Percentiles rank a stretch among this genome's conserved stretches.
These are phyloP conservation scores for Cyclotella choctawhatcheeana DNA, from an alignment of 108 stramenopile genomes.

Conservation along the genomic window DNA sequence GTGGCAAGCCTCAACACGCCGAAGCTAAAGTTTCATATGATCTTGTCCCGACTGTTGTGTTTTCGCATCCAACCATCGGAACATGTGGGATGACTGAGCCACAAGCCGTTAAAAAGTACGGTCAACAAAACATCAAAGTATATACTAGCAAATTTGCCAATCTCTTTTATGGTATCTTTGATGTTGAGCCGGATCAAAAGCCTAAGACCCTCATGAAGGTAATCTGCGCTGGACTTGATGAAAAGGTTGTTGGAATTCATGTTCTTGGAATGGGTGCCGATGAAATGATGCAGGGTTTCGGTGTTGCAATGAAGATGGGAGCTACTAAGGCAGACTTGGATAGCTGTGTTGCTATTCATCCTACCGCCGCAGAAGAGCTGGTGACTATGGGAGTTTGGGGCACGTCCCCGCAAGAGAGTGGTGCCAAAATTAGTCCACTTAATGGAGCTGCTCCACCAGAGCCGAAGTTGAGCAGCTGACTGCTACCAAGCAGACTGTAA, in stretches of 20 bases:
- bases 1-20: constrained; percentile 40
- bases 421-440: constrained; percentile 73
- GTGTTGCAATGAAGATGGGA: constrained; percentile 92
- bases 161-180: constrained; percentile 86
- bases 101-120: constrained; percentile 87
- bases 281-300: constrained; percentile 96
- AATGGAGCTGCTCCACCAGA: constrained; percentile 69
- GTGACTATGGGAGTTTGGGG: constrained; percentile 93
- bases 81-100: constrained; percentile 88
- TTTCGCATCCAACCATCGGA: constrained; percentile 90
- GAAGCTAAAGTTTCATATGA: constrained; percentile 73
- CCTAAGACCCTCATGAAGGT: constrained; percentile 93
- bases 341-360: constrained; percentile 94
- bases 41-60: constrained; percentile 89
- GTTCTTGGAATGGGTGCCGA: constrained; percentile 93
- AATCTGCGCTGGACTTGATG: constrained; percentile 84
- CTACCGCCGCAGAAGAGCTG: constrained; percentile 90
- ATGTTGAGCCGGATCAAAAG: constrained; percentile 89
- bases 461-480: constrained; percentile 49
- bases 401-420: constrained; percentile 63
- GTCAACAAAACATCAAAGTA: constrained; percentile 87
- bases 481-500: constrained; percentile 26
- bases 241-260: constrained; percentile 94
- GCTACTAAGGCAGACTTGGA: constrained; percentile 98
- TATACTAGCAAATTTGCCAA: constrained; percentile 93